Base-by-base conservation (phyloP, 352 stramenopile genomes). In the Phytophthora tubulina region DNA sequence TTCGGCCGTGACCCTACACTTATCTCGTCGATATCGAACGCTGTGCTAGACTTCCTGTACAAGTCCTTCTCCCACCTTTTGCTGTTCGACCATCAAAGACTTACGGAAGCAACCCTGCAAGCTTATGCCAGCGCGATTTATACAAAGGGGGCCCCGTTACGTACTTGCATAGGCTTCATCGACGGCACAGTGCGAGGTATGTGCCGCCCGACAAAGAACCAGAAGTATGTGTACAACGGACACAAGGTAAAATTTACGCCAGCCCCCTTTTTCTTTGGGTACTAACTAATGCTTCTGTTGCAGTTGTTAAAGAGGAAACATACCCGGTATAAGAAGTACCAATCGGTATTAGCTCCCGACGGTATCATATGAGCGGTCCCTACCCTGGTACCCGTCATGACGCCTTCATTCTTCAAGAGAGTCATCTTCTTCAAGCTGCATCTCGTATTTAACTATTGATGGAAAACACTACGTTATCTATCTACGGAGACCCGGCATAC, bases 331-430 rank as follows among this genome's bases (percentile, higher is more conserved):
- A 21, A 52, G 2, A 51, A 56, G 33, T 56, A 56, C 31, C 57
- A 65, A 56, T 65, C 57, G 9, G 44, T 56, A 21, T 8, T 61
- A 42, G 54, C 54, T 31, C 57, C 57, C 15, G 57, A 65, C 11
- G 45, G 45, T 3, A 65, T 65, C 56, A 63, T 27, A 13, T 55
- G 0, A 65, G 57, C 15, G 57, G 57, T 36, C 57, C 57, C 31
- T 65, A 55, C 41, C 45, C 57, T 3, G 45, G 45, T 17, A 65
- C 39, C 15, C 54, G 41, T 10, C 54, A 62, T 41, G 54, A 62
- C 41, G 54, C 41, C 7, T 62, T 52, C 56, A 65, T 55, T 11
- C 57, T 65, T 48, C 57, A 50, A 21, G 32, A 65, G 41, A 65
- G 57, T 46, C 17, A 27, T 9, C 21, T 55, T 0, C 45, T 65